phyloP scores from a whole-genome alignment of 495 filamentous ascomycete species.

The Penicillium samsonianum region DNA sequence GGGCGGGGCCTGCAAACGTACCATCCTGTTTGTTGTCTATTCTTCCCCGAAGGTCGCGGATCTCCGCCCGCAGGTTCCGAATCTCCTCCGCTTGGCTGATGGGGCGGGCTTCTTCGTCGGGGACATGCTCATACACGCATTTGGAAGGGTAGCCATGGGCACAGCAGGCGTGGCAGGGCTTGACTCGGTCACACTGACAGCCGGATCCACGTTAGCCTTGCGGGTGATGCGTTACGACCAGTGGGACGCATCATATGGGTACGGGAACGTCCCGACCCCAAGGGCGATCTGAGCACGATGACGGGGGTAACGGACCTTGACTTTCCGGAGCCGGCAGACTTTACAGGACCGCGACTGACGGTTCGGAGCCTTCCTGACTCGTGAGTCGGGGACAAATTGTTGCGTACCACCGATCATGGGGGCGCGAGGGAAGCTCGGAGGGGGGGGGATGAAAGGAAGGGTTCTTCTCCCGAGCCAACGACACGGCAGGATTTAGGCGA shows the following conservation, averaged over 20 bases:
- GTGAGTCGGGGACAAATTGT: conserved; percentile 28
- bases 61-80: conserved; percentile 42
- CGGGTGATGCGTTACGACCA: neutral
- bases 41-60: conserved; percentile 35
- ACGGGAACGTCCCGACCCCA: conserved; percentile 22
- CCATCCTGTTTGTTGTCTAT: conserved; percentile 32
- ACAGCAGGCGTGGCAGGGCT: conserved; percentile 50
- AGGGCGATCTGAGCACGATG: conserved; percentile 29
- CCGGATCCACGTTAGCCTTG: conserved; percentile 19
- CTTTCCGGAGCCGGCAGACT: conserved; percentile 48
- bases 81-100: conserved; percentile 49
- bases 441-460: conserved; percentile 20
- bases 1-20: conserved; percentile 19
- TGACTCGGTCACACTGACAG: conserved; percentile 47
- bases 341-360: conserved; percentile 49
- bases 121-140: conserved; percentile 42
- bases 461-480: conserved; percentile 34
- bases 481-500: conserved; percentile 32
- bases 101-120: conserved; percentile 42
- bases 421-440: conserved; percentile 14
- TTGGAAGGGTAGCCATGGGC: conserved; percentile 50
- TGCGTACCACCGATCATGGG: conserved; percentile 31
- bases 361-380: conserved; percentile 27
- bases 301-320: conserved; percentile 38
- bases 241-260: conserved; percentile 22